These are phyloP conservation scores for Pseudogymnoascus sp. DNA, from an alignment of 2,329 filamentous ascomycete species.

Conservation along the genomic window DNA sequence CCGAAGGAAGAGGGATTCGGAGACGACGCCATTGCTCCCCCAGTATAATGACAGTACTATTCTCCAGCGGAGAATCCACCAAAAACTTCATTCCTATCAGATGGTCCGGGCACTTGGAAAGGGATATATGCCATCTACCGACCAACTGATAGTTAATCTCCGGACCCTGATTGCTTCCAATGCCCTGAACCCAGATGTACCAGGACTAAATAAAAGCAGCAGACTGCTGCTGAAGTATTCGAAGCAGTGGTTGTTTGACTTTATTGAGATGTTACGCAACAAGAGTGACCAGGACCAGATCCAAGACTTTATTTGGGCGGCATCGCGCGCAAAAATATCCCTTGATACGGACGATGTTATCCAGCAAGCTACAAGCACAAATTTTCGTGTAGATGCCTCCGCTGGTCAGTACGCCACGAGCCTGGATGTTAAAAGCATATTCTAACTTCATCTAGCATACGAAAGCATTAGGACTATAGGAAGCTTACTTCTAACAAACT, in stretches of 20 bases:
- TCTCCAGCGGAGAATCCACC: conserved; percentile 67
- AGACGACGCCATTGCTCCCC: conserved; percentile 62
- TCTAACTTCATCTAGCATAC: conserved; percentile 46
- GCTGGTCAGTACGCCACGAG: conserved; percentile 44
- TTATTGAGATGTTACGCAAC: conserved; percentile 71
- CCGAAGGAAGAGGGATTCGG: conserved; percentile 23
- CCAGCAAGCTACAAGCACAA: conserved; percentile 51
- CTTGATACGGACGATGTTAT: conserved; percentile 59
- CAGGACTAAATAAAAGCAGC: conserved; percentile 70
- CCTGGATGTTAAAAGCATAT: neutral
- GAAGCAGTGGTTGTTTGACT: conserved; percentile 65
- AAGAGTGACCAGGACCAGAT: conserved; percentile 83
- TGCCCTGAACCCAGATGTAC: conserved; percentile 65
- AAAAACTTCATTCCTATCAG: conserved; percentile 90
- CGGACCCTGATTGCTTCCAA: conserved; percentile 71
- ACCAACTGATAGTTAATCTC: conserved; percentile 72
- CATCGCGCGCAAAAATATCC: conserved; percentile 63
- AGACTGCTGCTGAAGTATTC: conserved; percentile 62
- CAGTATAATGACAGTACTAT: conserved; percentile 75
- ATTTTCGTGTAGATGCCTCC: conserved; percentile 60
- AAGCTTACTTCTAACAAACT: conserved; percentile 78
- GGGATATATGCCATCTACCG: conserved; percentile 87
- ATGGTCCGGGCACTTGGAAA: conserved; percentile 74
- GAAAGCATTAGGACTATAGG: conserved; percentile 76
- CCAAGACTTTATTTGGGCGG: conserved; percentile 84